Percentiles rank a stretch among this genome's conserved stretches.
phyloP scores from a whole-genome alignment of 495 filamentous ascomycete species.

The Corynascus novoguineensis region DNA sequence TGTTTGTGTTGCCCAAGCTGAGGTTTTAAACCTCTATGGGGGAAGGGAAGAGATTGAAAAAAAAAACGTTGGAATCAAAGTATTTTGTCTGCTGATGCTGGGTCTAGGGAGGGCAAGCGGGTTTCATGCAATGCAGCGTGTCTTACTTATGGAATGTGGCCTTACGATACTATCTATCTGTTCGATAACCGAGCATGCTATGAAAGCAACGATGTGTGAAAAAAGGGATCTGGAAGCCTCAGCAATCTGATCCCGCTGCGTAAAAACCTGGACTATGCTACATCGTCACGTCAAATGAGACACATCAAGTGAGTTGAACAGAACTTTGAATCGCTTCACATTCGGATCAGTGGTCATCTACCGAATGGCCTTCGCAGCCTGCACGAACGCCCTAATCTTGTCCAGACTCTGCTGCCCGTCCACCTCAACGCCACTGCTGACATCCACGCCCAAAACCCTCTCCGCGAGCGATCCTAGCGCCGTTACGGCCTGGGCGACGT shows the following conservation, averaged over 20 bases:
- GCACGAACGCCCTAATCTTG: constrained; percentile 78
- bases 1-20: constrained; percentile 78
- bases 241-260: too few relatives aligned
- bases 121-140: neutral
- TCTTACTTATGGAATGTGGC: neutral
- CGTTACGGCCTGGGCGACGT: constrained; percentile 59
- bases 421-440: constrained; percentile 87
- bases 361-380: constrained; percentile 56
- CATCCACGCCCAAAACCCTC: constrained; percentile 77
- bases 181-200: neutral
- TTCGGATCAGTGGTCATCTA: constrained; percentile 15
- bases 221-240: too few relatives aligned
- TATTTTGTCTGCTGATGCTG: neutral
- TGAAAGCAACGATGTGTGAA: neutral
- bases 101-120: too few relatives aligned
- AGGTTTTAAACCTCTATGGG: constrained; percentile 54
- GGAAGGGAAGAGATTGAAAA: neutral
- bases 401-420: constrained; percentile 73
- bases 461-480: constrained; percentile 49
- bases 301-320: too few relatives aligned
- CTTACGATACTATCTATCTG: neutral
- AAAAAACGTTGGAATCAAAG: neutral
- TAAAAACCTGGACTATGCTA: too few relatives aligned
- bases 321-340: too few relatives aligned
- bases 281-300: too few relatives aligned